Evolutionary conservation across 176 grass and related monocot species (phyloP).

Genomic region (Oryza meyeriana): DNA sequence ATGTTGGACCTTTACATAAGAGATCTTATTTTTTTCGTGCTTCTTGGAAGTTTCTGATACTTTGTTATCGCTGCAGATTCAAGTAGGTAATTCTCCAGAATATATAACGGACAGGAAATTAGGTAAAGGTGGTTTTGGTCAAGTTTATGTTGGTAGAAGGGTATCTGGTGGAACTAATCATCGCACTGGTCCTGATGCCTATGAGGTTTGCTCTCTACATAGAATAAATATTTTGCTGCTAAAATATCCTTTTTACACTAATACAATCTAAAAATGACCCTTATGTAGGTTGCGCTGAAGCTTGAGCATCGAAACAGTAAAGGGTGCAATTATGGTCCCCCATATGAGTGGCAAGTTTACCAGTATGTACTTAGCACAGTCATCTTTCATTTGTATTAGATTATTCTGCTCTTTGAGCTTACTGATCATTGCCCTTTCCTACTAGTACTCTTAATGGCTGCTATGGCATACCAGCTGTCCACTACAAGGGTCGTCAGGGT

Average conservation of each 20-base stretch:
- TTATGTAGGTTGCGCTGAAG: constrained; percentile 77
- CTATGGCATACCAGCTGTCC: constrained; percentile 81
- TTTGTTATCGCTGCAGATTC: constrained; percentile 61
- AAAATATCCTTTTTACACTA: constrained; percentile 5
- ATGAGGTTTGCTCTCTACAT: constrained; percentile 60
- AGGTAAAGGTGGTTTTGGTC: constrained; percentile 98
- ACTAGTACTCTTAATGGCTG: constrained; percentile 73
- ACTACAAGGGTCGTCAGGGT: constrained; percentile 85
- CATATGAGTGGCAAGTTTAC: constrained; percentile 98
- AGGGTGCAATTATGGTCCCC: constrained; percentile 90
- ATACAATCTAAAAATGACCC: constrained; percentile 2
- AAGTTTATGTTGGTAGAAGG: constrained; percentile 96
- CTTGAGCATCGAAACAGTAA: constrained; percentile 90
- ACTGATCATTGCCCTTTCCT: constrained; percentile 34
- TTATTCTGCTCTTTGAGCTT: constrained; percentile 15
- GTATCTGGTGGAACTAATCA: constrained; percentile 66
- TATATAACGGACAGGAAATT: constrained; percentile 87
- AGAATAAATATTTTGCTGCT: constrained; percentile 4
- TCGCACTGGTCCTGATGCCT: constrained; percentile 73
- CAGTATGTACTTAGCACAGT: constrained; percentile 45
- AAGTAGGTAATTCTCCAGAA: constrained; percentile 88
- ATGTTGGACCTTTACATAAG: background rate
- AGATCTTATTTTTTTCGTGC: constrained; percentile 15
- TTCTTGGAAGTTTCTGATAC: constrained; percentile 23
- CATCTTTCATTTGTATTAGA: constrained; percentile 12